These are phyloP conservation scores for Glebionis coronaria DNA, from an alignment of 129 eudicot genomes.

Conservation along the genomic window DNA sequence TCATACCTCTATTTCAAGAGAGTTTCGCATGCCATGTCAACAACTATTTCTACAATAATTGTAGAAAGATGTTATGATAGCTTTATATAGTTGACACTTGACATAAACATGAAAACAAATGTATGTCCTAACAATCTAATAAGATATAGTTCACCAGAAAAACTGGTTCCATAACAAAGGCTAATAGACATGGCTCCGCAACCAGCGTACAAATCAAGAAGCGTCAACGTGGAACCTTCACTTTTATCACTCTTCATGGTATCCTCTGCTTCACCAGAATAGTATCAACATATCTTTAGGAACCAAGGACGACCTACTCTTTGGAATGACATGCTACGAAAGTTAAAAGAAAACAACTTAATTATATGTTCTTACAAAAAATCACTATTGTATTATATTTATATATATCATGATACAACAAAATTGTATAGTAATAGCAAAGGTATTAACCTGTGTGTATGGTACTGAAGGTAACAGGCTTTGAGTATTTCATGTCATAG, in stretches of 20 bases:
- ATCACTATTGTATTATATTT: not conserved
- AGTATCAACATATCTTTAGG: conserved; percentile 32
- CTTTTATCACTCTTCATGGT: not conserved
- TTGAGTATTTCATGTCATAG: conserved; percentile 51
- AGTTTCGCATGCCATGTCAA: too few relatives aligned
- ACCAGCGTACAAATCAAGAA: too few relatives aligned
- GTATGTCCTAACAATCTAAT: too few relatives aligned
- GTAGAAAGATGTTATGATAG: too few relatives aligned
- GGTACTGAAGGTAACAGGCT: conserved; percentile 47
- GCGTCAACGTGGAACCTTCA: conserved; percentile 25
- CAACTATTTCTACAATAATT: too few relatives aligned
- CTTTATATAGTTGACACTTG: too few relatives aligned
- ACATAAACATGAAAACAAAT: too few relatives aligned
- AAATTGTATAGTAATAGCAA: not conserved
- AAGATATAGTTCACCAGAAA: too few relatives aligned
- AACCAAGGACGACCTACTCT: conserved; percentile 26
- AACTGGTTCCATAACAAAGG: conserved; percentile 54
- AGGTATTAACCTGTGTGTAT: conserved; percentile 33
- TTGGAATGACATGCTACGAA: conserved; percentile 18
- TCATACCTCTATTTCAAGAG: too few relatives aligned
- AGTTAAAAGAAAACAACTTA: not conserved
- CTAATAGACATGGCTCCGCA: conserved; percentile 71
- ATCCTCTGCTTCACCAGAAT: conserved; percentile 20
- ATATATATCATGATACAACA: not conserved
- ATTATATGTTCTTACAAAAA: too few relatives aligned